Evolutionary conservation across 2,329 filamentous ascomycete species (phyloP).

Genomic region (Aureobasidium mangrovei): DNA sequence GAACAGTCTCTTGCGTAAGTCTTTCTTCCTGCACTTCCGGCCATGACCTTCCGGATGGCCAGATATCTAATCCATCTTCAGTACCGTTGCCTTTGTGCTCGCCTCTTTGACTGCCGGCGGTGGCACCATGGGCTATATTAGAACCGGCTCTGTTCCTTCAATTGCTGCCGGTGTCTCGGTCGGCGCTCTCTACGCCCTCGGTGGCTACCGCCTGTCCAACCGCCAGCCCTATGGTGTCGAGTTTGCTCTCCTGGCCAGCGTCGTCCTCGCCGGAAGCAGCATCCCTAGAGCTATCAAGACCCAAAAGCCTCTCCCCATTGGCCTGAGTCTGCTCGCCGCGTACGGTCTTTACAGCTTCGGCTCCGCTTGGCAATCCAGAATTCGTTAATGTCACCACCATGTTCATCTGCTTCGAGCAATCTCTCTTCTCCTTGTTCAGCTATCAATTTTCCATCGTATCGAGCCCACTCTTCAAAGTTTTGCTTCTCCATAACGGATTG

Average conservation of each 20-base stretch:
- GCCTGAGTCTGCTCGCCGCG: constrained; percentile 67
- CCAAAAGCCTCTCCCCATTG: constrained; percentile 74
- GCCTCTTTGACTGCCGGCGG: constrained; percentile 76
- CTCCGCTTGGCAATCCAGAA: constrained; percentile 42
- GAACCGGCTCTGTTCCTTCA: constrained; percentile 78
- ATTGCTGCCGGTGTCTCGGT: constrained; percentile 78
- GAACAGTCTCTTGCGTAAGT: constrained; percentile 15
- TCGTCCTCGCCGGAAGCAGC: constrained; percentile 74
- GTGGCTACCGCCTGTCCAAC: constrained; percentile 70
- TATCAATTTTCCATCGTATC: too few relatives aligned
- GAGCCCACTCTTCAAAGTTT: too few relatives aligned
- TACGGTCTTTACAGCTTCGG: constrained; percentile 77
- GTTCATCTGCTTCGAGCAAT: not conserved
- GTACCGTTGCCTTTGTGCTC: constrained; percentile 61
- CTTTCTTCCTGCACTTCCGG: not conserved
- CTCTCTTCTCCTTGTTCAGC: not conserved
- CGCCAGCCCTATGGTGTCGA: constrained; percentile 75
- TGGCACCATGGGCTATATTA: constrained; percentile 76
- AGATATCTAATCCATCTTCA: not conserved
- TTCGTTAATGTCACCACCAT: not conserved
- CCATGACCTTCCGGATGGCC: too few relatives aligned
- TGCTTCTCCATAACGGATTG: too few relatives aligned
- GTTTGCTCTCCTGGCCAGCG: constrained; percentile 75
- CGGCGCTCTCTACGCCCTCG: constrained; percentile 68
- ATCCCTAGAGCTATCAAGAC: constrained; percentile 79